These are phyloP conservation scores for Chaetomium tenue DNA, from an alignment of 495 filamentous ascomycete species.

Conservation along the genomic window DNA sequence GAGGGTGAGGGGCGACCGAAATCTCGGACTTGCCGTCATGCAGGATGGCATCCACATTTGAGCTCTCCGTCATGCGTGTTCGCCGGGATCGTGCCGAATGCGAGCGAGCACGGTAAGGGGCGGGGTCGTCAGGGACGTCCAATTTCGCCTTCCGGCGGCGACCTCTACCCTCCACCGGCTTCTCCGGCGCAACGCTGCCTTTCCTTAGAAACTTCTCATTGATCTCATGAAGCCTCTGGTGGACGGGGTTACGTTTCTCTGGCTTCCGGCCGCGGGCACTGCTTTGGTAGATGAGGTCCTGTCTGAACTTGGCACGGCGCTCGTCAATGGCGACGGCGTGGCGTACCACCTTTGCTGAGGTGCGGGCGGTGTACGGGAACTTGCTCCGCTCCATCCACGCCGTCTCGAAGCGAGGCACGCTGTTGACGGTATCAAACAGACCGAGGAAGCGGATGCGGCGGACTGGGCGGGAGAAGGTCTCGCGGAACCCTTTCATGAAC, in stretches of 20 bases:
- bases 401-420: conserved; percentile 76
- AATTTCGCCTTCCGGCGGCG: conserved; percentile 26
- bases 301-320: conserved; percentile 65
- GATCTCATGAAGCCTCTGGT: conserved; percentile 43
- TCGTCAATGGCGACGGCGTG: conserved; percentile 81
- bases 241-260: conserved; percentile 36
- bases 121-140: conserved; percentile 24
- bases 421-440: conserved; percentile 77
- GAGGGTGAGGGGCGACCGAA: conserved; percentile 30
- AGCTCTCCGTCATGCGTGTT: conserved; percentile 14
- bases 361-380: conserved; percentile 79
- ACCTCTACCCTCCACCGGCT: not conserved
- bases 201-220: conserved; percentile 42
- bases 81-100: conserved; percentile 34
- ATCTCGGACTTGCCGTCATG: conserved; percentile 31
- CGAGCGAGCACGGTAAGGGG: conserved; percentile 49
- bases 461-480: conserved; percentile 79
- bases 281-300: conserved; percentile 68
- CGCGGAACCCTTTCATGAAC: conserved; percentile 80
- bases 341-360: conserved; percentile 64
- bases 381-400: conserved; percentile 83
- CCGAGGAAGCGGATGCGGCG: conserved; percentile 68
- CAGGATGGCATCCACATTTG: conserved; percentile 12
- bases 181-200: not conserved
- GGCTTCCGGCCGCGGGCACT: conserved; percentile 37